Conservation (phyloP, 2,329 filamentous ascomycete species). For the Phyllosticta capitalensis region DNA sequence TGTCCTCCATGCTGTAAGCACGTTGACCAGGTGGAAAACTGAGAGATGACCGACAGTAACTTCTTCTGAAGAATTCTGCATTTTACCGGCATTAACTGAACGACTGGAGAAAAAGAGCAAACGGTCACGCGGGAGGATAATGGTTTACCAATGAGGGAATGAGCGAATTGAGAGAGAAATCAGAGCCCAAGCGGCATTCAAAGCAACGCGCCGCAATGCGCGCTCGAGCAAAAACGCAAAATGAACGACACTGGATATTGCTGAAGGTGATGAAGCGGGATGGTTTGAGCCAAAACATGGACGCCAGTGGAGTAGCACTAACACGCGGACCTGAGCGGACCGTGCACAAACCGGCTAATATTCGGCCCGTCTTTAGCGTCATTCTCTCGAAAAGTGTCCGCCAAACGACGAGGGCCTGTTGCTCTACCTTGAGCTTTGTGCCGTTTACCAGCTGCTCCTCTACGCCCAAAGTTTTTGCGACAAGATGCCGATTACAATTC, state of each 20-base stretch:
- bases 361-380: neutral
- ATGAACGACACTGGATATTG: neutral
- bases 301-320: neutral
- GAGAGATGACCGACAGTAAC: neutral
- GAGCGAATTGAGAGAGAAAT: neutral
- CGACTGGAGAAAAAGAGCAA: neutral
- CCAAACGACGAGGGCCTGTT: neutral
- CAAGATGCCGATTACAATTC: constrained; percentile 51
- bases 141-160: neutral
- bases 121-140: neutral
- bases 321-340: no score
- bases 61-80: neutral
- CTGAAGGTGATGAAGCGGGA: neutral
- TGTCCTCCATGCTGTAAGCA: neutral
- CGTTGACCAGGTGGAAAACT: neutral
- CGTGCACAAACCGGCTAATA: neutral
- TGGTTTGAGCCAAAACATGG: neutral
- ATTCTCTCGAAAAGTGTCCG: neutral
- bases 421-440: neutral
- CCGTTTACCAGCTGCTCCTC: neutral
- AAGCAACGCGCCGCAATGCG: neutral
- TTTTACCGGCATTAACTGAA: neutral
- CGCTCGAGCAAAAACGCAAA: neutral
- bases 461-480: neutral
- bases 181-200: neutral